These are phyloP conservation scores for Pythium insidiosum DNA, from an alignment of 352 stramenopile genomes.

Conservation along the genomic window DNA sequence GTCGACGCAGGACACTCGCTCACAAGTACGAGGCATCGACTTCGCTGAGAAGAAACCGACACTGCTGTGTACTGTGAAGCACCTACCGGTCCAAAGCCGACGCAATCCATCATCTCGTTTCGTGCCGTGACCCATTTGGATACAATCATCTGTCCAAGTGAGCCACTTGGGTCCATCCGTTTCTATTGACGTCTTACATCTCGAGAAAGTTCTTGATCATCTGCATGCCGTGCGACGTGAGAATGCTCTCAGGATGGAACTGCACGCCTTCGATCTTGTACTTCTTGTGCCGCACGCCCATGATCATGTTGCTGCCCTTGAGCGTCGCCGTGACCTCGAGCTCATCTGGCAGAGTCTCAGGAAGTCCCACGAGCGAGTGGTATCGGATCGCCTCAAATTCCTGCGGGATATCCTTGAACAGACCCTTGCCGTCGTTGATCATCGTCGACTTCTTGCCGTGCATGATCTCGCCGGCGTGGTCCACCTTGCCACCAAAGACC, in stretches of 20 bases:
- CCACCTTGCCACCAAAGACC: conserved; percentile 80
- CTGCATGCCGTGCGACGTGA: conserved; percentile 72
- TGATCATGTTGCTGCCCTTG: conserved; percentile 83
- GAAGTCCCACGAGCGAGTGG: conserved; percentile 80
- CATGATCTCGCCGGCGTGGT: conserved; percentile 81
- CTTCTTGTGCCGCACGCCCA: conserved; percentile 84
- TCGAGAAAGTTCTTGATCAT: conserved; percentile 86
- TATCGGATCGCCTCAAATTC: conserved; percentile 84
- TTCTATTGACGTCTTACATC: too few species aligned
- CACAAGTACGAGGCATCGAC: too few species aligned
- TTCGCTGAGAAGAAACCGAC: too few species aligned
- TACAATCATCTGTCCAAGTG: too few species aligned
- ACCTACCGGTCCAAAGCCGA: too few species aligned
- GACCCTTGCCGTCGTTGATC: conserved; percentile 72
- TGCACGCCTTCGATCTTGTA: conserved; percentile 84
- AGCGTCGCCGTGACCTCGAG: conserved; percentile 79
- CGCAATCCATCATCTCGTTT: too few species aligned
- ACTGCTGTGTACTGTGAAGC: too few species aligned
- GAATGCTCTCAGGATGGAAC: conserved; percentile 86
- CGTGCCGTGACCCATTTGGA: too few species aligned
- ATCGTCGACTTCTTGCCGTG: conserved; percentile 85
- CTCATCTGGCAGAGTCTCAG: conserved; percentile 67
- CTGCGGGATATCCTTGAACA: conserved; percentile 75
- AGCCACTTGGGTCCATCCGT: too few species aligned
- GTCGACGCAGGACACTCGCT: too few species aligned